Evolutionary conservation across 2,329 filamentous ascomycete species (phyloP).

Genomic region (Monosporascus sp.): DNA sequence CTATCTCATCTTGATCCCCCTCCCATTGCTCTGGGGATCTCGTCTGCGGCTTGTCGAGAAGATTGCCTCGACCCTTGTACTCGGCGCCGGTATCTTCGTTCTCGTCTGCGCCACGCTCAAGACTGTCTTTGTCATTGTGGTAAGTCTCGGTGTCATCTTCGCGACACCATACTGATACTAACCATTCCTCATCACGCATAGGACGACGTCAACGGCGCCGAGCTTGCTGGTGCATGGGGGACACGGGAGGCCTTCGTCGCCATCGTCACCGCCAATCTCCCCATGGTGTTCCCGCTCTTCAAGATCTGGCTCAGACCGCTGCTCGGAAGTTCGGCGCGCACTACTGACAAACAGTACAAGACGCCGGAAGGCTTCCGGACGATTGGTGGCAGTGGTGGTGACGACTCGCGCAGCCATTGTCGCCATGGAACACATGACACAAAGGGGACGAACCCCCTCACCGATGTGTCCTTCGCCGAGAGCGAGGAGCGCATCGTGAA

Average conservation of each 20-base stretch:
- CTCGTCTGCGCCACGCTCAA: constrained; percentile 31
- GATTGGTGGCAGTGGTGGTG: constrained; percentile 28
- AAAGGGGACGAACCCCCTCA: constrained; percentile 26
- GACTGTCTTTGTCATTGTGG: constrained; percentile 29
- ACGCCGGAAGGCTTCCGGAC: constrained; percentile 25
- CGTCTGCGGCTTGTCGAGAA: constrained; percentile 30
- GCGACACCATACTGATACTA: not conserved
- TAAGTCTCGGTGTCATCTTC: constrained; percentile 8
- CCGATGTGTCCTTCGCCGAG: constrained; percentile 33
- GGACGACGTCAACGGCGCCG: constrained; percentile 33
- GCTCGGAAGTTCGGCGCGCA: constrained; percentile 25
- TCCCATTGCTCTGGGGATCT: constrained; percentile 43
- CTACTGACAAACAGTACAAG: constrained; percentile 30
- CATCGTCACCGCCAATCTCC: constrained; percentile 35
- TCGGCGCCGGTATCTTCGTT: constrained; percentile 33
- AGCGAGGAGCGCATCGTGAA: constrained; percentile 39
- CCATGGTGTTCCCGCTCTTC: constrained; percentile 39
- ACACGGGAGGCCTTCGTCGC: constrained; percentile 38
- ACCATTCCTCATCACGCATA: constrained; percentile 8
- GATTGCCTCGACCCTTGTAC: constrained; percentile 26
- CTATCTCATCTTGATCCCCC: constrained; percentile 52
- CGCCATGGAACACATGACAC: constrained; percentile 7
- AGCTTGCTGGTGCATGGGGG: constrained; percentile 35
- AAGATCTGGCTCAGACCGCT: constrained; percentile 29
- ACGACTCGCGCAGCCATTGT: constrained; percentile 9